Conservation (phyloP, 768 basidiomycete species). For the Calocybe gangraenosa region DNA sequence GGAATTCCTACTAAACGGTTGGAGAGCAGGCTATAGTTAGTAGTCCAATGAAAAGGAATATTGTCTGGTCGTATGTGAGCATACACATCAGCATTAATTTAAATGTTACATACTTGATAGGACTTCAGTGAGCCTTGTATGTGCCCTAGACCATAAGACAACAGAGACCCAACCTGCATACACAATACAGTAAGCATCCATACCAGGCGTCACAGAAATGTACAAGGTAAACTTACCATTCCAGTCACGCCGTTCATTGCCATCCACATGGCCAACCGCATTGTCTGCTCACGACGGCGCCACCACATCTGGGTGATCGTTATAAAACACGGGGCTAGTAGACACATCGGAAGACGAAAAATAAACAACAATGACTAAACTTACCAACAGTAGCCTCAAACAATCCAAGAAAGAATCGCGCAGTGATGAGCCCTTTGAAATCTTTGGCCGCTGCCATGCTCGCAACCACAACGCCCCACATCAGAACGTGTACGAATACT, state of each 20-base stretch:
- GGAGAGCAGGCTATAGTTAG: slow-evolving; percentile 34
- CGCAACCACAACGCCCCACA: slow-evolving; percentile 38
- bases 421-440: slow-evolving; percentile 36
- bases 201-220: neutral
- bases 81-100: neutral
- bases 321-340: slow-evolving; percentile 41
- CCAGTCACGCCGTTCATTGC: slow-evolving; percentile 38
- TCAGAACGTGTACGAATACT: slow-evolving; percentile 34
- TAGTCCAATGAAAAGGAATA: slow-evolving; percentile 42
- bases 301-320: slow-evolving; percentile 50
- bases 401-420: slow-evolving; percentile 40
- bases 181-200: neutral
- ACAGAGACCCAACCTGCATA: slow-evolving; percentile 34
- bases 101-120: slow-evolving; percentile 33
- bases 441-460: slow-evolving; percentile 33
- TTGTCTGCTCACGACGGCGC: slow-evolving; percentile 43
- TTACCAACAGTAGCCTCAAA: slow-evolving; percentile 43
- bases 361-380: slow-evolving; percentile 3
- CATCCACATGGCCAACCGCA: slow-evolving; percentile 38
- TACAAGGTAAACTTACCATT: slow-evolving; percentile 22
- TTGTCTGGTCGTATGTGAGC: slow-evolving; percentile 22
- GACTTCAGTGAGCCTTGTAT: slow-evolving; percentile 31
- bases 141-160: slow-evolving; percentile 38
- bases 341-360: neutral
- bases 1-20: slow-evolving; percentile 26